These are phyloP conservation scores for Stromatinia cepivora DNA, from an alignment of 2,329 filamentous ascomycete genomes.

Conservation along the genomic window DNA sequence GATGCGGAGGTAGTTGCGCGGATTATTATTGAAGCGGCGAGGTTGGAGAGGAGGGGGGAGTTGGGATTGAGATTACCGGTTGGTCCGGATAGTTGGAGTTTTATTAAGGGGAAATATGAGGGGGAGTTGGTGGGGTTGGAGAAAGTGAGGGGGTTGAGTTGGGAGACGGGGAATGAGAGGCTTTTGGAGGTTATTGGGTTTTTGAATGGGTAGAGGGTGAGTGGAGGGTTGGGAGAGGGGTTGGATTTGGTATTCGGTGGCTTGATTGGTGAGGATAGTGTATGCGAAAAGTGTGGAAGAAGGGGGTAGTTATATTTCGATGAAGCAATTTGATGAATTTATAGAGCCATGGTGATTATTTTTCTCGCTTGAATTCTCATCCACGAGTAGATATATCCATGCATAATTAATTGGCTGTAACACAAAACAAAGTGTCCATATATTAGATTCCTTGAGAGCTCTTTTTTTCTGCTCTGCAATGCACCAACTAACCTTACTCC, in stretches of 20 bases:
- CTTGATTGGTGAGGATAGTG: neutral
- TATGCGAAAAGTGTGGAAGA: neutral
- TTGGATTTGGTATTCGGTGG: neutral
- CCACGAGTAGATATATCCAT: too few species aligned
- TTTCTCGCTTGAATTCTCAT: neutral
- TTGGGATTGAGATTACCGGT: conserved; percentile 32
- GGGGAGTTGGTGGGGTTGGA: neutral
- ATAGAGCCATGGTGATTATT: neutral
- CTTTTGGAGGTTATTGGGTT: neutral
- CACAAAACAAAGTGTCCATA: too few species aligned
- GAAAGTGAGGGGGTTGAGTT: conserved; percentile 11
- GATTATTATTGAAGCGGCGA: conserved; percentile 23
- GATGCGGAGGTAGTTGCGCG: conserved; percentile 26
- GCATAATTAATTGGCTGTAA: neutral
- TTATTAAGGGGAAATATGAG: conserved; percentile 28
- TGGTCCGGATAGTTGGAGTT: conserved; percentile 29
- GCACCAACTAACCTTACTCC: neutral
- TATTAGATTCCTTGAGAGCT: neutral
- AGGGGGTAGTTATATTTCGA: neutral
- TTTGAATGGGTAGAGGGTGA: neutral
- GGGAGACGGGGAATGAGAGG: neutral
- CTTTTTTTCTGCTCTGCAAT: too few species aligned
- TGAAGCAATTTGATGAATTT: neutral
- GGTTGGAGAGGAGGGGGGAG: conserved; percentile 10
- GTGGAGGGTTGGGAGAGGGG: neutral